A percentile compares a stretch with the other conserved stretches of the same genome.
phyloP scores from a whole-genome alignment of 768 basidiomycete species.

The Russula lepida region DNA sequence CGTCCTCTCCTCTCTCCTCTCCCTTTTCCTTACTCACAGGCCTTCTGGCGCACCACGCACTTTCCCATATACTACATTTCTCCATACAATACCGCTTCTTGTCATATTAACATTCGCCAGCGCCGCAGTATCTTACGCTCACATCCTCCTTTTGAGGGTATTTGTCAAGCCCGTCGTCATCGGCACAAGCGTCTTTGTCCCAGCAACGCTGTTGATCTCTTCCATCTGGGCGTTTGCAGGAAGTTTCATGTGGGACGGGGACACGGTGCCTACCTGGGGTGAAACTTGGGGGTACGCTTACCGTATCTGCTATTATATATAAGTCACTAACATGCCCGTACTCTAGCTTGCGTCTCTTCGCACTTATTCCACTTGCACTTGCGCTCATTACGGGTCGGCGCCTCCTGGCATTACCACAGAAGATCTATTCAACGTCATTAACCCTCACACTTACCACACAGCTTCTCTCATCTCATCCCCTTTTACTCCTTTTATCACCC shows the following conservation, averaged over 20 bases:
- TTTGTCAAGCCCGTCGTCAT: conserved; percentile 83
- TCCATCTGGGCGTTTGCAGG: conserved; percentile 77
- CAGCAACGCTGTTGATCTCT: conserved; percentile 63
- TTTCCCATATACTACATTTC: conserved; percentile 60
- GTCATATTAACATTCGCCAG: conserved; percentile 64
- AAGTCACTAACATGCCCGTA: neutral
- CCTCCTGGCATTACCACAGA: conserved; percentile 60
- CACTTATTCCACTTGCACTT: conserved; percentile 62
- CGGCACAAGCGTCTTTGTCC: conserved; percentile 66
- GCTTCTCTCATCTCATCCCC: conserved; percentile 62
- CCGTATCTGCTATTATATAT: neutral
- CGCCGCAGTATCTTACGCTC: conserved; percentile 61
- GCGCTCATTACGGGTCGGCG: conserved; percentile 65
- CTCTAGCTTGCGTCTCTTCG: conserved; percentile 63
- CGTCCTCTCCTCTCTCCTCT: conserved; percentile 53
- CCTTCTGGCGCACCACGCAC: conserved; percentile 27
- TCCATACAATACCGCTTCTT: conserved; percentile 72
- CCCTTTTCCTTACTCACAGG: conserved; percentile 50
- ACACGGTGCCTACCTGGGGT: conserved; percentile 63
- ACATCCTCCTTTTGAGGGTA: conserved; percentile 66
- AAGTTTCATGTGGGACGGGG: conserved; percentile 57
- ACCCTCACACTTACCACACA: conserved; percentile 53
- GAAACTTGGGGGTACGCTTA: conserved; percentile 67
- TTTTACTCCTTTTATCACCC: conserved; percentile 69
- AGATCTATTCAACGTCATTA: conserved; percentile 57